Evolutionary conservation across 495 filamentous ascomycete species (phyloP).

Genomic region (Aspergillus sclerotioniger): DNA sequence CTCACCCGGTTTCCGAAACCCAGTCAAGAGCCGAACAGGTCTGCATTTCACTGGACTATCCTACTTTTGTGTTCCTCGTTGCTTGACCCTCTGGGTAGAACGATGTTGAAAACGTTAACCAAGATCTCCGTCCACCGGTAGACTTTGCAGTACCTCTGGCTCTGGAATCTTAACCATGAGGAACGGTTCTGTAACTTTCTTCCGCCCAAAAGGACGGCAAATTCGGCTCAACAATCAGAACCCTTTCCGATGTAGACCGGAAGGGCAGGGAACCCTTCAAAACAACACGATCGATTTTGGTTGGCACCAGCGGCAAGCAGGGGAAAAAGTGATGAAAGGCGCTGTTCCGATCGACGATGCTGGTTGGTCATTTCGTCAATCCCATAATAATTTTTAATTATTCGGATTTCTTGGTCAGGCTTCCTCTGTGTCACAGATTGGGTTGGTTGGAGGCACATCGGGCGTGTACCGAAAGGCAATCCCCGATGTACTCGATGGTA

Average conservation of each 20-base stretch:
- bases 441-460: slow-evolving; percentile 22
- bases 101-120: neutral
- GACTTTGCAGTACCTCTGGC: slow-evolving; percentile 7
- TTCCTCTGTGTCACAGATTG: neutral
- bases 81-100: neutral
- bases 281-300: slow-evolving; percentile 16
- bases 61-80: neutral
- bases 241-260: slow-evolving; percentile 24
- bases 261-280: slow-evolving; percentile 12
- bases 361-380: neutral
- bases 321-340: slow-evolving; percentile 20
- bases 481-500: slow-evolving; percentile 24
- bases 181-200: slow-evolving; percentile 12
- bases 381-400: slow-evolving; percentile 1
- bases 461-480: slow-evolving; percentile 34
- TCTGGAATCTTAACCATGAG: slow-evolving; percentile 8
- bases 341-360: slow-evolving; percentile 18
- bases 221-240: slow-evolving; percentile 21
- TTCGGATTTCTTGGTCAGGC: slow-evolving; percentile 6
- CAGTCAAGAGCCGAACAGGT: slow-evolving; percentile 21
- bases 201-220: slow-evolving; percentile 19
- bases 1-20: slow-evolving; percentile 24
- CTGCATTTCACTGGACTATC: neutral
- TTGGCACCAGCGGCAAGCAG: slow-evolving; percentile 28
- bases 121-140: neutral